Conservation (phyloP, 495 filamentous ascomycete species). For the Podospora appendiculata region DNA sequence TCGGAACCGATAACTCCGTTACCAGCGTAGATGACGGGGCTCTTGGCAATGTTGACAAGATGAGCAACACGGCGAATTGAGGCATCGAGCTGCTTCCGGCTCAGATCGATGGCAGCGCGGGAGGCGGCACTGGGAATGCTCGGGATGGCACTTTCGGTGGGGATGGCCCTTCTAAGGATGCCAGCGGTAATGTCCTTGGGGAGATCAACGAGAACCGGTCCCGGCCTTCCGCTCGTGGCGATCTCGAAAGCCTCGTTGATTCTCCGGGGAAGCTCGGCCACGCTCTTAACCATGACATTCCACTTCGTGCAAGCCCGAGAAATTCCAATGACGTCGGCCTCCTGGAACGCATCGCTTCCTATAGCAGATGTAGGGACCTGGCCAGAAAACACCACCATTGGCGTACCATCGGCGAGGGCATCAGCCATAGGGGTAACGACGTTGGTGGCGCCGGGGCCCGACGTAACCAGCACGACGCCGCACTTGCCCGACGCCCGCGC, state of each 20-base stretch:
- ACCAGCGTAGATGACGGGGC: conserved; percentile 70
- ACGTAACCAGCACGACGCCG: conserved; percentile 72
- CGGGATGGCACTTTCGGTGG: conserved; percentile 55
- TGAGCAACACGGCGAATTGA: conserved; percentile 57
- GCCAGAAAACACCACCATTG: conserved; percentile 72
- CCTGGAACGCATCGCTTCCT: conserved; percentile 75
- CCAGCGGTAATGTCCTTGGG: conserved; percentile 73
- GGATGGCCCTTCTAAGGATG: conserved; percentile 59
- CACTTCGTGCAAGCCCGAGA: conserved; percentile 75
- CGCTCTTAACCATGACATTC: conserved; percentile 78
- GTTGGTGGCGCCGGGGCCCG: conserved; percentile 72
- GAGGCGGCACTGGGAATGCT: conserved; percentile 63
- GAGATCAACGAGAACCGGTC: conserved; percentile 73
- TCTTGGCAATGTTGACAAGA: conserved; percentile 66
- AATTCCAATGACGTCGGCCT: conserved; percentile 71
- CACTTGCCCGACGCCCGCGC: conserved; percentile 67
- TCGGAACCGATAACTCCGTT: conserved; percentile 59
- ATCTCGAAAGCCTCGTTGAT: conserved; percentile 87
- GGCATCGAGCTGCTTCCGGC: conserved; percentile 47
- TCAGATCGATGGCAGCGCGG: conserved; percentile 52
- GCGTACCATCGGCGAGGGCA: conserved; percentile 70
- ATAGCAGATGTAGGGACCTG: conserved; percentile 67
- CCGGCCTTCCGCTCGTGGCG: conserved; percentile 65
- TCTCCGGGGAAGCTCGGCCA: conserved; percentile 66
- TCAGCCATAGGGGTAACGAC: conserved; percentile 74